Percentiles rank a stretch among this genome's conserved stretches.
phyloP scores from a whole-genome alignment of 306 rosid species.

The Crotalaria pallida region DNA sequence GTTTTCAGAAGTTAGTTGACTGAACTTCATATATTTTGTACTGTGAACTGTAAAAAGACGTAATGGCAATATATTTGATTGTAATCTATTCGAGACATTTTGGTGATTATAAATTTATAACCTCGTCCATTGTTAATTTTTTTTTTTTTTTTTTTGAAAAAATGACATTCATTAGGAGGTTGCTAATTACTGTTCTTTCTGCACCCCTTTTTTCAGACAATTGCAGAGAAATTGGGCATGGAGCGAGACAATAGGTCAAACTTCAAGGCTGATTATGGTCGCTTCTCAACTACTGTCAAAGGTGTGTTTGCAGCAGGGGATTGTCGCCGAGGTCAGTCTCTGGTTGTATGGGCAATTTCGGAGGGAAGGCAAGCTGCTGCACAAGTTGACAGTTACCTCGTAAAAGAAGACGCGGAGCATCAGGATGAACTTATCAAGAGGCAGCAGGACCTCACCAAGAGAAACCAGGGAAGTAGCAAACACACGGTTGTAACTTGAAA shows the following conservation, averaged over 20 bases:
- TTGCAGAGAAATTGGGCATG: conserved; percentile 71
- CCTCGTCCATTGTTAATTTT: background rate
- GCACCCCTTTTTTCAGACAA: conserved; percentile 39
- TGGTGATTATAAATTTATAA: background rate
- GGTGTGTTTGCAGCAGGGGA: conserved; percentile 92
- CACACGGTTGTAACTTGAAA: conserved; percentile 61
- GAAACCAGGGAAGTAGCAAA: conserved; percentile 43
- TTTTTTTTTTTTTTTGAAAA: too few species aligned
- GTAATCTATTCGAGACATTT: background rate
- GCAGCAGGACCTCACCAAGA: conserved; percentile 45
- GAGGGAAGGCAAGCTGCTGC: conserved; percentile 90
- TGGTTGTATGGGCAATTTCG: conserved; percentile 95
- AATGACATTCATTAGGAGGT: background rate
- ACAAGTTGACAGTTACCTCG: conserved; percentile 62
- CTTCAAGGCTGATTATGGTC: conserved; percentile 85
- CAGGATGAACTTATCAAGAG: conserved; percentile 41
- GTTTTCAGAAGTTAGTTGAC: background rate
- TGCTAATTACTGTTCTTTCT: background rate
- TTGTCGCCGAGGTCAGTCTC: conserved; percentile 90
- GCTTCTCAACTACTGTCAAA: conserved; percentile 67
- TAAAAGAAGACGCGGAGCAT: conserved; percentile 34
- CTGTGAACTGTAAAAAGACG: background rate
- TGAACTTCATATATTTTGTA: background rate
- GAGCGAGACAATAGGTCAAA: conserved; percentile 79
- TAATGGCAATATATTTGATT: background rate